Conservation (phyloP, 495 filamentous ascomycete species). For the Achaetomiella virescens region DNA sequence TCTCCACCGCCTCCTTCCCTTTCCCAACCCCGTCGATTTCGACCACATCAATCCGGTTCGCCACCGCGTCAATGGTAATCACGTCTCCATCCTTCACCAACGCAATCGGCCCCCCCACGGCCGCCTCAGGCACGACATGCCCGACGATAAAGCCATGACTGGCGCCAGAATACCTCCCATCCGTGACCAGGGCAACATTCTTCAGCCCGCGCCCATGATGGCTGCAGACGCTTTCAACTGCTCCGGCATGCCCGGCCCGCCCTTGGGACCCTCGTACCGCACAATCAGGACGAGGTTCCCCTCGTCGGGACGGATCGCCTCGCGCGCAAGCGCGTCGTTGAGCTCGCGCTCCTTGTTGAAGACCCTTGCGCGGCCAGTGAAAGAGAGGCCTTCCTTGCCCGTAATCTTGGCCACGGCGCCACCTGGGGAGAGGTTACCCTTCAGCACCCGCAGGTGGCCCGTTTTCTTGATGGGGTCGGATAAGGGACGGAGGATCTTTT, state of each 20-base stretch:
- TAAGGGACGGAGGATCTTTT: constrained; percentile 79
- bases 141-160: constrained; percentile 94
- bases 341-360: constrained; percentile 86
- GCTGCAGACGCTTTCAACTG: constrained; percentile 84
- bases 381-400: constrained; percentile 82
- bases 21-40: constrained; percentile 26
- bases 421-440: constrained; percentile 84
- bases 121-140: constrained; percentile 89
- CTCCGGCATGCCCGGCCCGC: constrained; percentile 98
- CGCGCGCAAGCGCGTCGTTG: constrained; percentile 64
- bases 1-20: constrained; percentile 34
- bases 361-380: constrained; percentile 78
- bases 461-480: constrained; percentile 78
- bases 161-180: constrained; percentile 86
- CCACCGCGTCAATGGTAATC: constrained; percentile 80
- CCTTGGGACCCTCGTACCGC: constrained; percentile 91
- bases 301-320: constrained; percentile 59
- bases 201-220: constrained; percentile 84
- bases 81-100: constrained; percentile 75
- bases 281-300: constrained; percentile 85
- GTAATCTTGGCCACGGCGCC: constrained; percentile 98
- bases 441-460: constrained; percentile 85
- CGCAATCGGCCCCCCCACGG: constrained; percentile 74
- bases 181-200: constrained; percentile 89
- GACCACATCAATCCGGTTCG: constrained; percentile 66